These are phyloP conservation scores for Castanea crenata DNA, from an alignment of 306 rosid genomes.

Conservation along the genomic window DNA sequence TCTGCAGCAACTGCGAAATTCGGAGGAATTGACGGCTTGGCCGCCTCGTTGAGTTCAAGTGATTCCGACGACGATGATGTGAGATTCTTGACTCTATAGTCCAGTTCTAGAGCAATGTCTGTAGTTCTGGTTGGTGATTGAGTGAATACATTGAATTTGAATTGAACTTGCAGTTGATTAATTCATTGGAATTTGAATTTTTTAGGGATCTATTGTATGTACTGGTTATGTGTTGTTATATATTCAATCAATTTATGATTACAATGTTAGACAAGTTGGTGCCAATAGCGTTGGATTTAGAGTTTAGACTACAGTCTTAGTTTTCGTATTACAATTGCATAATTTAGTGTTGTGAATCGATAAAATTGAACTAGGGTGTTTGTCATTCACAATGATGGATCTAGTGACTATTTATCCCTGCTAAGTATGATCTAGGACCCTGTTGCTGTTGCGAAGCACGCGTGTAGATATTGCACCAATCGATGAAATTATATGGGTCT, in stretches of 20 bases:
- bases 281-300: background rate
- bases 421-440: background rate
- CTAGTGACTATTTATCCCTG: background rate
- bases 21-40: constrained; percentile 52
- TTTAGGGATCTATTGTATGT: no score
- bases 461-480: background rate
- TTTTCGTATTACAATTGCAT: no score
- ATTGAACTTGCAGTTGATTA: no score
- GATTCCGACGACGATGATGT: constrained; percentile 95
- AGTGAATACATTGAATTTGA: background rate
- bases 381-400: background rate
- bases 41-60: constrained; percentile 76
- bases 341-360: no score
- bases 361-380: background rate
- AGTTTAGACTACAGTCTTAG: background rate
- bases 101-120: constrained; percentile 7
- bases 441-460: background rate
- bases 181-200: no score
- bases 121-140: background rate
- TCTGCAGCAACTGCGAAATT: constrained; percentile 57
- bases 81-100: constrained; percentile 25
- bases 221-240: no score
- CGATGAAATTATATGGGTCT: background rate
- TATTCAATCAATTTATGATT: background rate
- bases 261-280: background rate